Conservation (phyloP, 2,329 filamentous ascomycete species). For the Alternaria conjuncta region DNA sequence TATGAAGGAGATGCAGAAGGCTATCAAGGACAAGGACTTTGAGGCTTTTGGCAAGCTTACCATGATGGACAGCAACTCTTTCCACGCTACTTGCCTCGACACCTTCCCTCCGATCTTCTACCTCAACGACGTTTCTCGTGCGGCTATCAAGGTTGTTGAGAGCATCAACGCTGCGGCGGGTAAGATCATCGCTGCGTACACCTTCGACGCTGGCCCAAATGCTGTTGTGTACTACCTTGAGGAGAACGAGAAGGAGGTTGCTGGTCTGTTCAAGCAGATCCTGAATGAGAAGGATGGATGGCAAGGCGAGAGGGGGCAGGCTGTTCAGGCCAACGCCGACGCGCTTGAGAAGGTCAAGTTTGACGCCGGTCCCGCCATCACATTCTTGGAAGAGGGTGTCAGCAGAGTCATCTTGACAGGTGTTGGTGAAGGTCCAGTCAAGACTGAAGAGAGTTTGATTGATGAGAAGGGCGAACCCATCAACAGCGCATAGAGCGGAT, state of each 20-base stretch:
- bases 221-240: slow-evolving; percentile 95
- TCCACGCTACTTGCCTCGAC: slow-evolving; percentile 94
- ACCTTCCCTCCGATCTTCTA: slow-evolving; percentile 98
- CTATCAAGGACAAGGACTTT: slow-evolving; percentile 81
- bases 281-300: slow-evolving; percentile 72
- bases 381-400: slow-evolving; percentile 74
- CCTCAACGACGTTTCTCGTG: slow-evolving; percentile 90
- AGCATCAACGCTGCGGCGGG: slow-evolving; percentile 82
- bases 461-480: slow-evolving; percentile 60
- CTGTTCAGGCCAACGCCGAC: slow-evolving; percentile 56
- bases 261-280: slow-evolving; percentile 77
- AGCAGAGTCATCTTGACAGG: slow-evolving; percentile 88
- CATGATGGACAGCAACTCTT: slow-evolving; percentile 96
- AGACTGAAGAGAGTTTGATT: slow-evolving; percentile 78
- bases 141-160: slow-evolving; percentile 88
- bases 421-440: slow-evolving; percentile 87
- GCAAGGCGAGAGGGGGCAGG: slow-evolving; percentile 64
- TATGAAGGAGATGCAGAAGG: slow-evolving; percentile 85
- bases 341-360: slow-evolving; percentile 69
- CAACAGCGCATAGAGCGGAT: slow-evolving; percentile 12
- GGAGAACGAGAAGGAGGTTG: slow-evolving; percentile 73
- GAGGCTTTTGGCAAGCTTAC: slow-evolving; percentile 85
- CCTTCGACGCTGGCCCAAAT: slow-evolving; percentile 96
- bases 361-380: slow-evolving; percentile 46
- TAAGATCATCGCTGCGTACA: slow-evolving; percentile 86